Evolutionary conservation across 2,329 filamentous ascomycete species (phyloP), one percentile per base, ranked within the genome.

Genomic region (Cordyceps pruinosa): DNA sequence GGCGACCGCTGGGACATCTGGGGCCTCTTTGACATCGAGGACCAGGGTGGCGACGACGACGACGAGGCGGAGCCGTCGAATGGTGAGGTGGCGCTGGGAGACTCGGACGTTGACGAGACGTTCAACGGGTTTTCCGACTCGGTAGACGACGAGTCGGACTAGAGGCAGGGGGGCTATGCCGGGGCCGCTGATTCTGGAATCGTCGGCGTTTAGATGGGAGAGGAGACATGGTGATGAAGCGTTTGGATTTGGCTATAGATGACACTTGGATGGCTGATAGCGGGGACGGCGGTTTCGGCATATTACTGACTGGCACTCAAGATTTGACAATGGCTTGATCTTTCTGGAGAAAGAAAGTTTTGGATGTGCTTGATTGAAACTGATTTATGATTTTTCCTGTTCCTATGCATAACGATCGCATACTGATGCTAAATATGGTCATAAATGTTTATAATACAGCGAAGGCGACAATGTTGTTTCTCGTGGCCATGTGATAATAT

Each of bases 1-100:
- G 94, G 94, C 1, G 94, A 97, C 73, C 81, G 94, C 44, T 97
- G 92, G 90, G 94, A 99, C 73, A 79, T 97, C 50, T 87, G 84
- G 47, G 94, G 85, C 1, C 84, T 85, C 34, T 90, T 89, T 70
- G 89, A 87, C 25, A 86, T 96, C 32, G 80, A 81, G 61, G 80
- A 83, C 58, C 69, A 75, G 37, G 79, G 80, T 1, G 76, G 72
- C 0, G 73, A 72, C 0, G 67, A 73, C 0, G 74, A 71, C 1
- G 68, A 65, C 1, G 72, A 69, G 2, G 53, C 44, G 5, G 53
- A 35, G 3, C 54, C 54, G 53, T 37, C 52, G 23, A 56, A 32
- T 15, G 69, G 66, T 2, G 68, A 69, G 9, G 72, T 68, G 9
- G 63, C 67, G 21, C 57, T 70, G 41, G 61, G 49, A 32, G 71